phyloP scores from a whole-genome alignment of 2,329 filamentous ascomycete genomes.

The Pestalotiopsis sp. region DNA sequence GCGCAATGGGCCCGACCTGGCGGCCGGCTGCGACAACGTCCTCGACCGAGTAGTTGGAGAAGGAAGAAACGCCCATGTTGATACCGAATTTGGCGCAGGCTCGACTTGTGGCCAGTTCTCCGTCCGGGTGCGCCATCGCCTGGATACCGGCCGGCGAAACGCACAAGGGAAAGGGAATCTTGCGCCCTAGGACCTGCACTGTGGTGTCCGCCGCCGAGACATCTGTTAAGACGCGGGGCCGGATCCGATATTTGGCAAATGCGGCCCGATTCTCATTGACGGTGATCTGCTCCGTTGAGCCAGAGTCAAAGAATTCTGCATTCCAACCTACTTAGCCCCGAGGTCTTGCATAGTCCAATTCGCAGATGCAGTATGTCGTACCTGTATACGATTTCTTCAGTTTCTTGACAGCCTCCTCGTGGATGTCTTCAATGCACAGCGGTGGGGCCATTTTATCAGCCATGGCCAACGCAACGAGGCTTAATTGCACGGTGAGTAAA shows the following conservation, averaged over 20 bases:
- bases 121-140: constrained; percentile 53
- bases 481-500: background rate
- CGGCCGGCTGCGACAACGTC: constrained; percentile 32
- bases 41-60: constrained; percentile 38
- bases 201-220: background rate
- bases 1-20: constrained; percentile 37
- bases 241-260: constrained; percentile 6
- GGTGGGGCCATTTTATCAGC: background rate
- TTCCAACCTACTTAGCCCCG: background rate
- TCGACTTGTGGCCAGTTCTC: constrained; percentile 51
- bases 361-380: background rate
- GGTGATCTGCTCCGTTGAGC: constrained; percentile 5
- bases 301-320: constrained; percentile 8
- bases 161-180: constrained; percentile 50
- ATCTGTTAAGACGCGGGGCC: background rate
- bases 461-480: background rate
- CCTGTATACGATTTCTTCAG: background rate
- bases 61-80: constrained; percentile 50
- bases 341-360: background rate
- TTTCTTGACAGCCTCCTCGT: background rate
- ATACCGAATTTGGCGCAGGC: constrained; percentile 40
- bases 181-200: constrained; percentile 10
- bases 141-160: constrained; percentile 59
- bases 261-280: constrained; percentile 2
- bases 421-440: background rate